Evolutionary conservation across 805 yeast genomes (phyloP).

Genomic region (Yamadazyma phyllophila): DNA sequence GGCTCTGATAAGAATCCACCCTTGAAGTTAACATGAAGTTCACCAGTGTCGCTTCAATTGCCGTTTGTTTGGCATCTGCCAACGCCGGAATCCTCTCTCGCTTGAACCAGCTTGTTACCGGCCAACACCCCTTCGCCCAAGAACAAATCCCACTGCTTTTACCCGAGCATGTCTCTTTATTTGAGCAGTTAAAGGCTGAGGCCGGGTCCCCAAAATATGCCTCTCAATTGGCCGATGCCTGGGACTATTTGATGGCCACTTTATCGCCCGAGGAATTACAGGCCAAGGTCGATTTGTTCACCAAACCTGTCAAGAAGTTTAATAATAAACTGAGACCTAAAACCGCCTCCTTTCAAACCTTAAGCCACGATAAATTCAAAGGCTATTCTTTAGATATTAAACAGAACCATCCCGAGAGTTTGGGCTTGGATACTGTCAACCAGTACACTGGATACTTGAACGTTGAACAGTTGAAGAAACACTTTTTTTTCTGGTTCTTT

Average conservation of each 20-base stretch:
- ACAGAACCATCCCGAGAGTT: conserved; percentile 31
- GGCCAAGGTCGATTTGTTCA: conserved; percentile 8
- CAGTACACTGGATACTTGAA: conserved; percentile 42
- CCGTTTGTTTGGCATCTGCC: conserved; percentile 6
- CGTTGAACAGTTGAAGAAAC: conserved; percentile 49
- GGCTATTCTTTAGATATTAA: conserved; percentile 31
- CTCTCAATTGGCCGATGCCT: conserved; percentile 12
- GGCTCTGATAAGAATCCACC: no score
- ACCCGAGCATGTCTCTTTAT: not conserved
- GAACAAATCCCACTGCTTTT: not conserved
- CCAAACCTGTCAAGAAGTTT: conserved; percentile 8
- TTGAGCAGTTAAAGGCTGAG: conserved; percentile 6
- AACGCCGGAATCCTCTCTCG: conserved; percentile 10
- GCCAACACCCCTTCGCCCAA: not conserved
- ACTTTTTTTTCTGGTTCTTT: conserved; percentile 90
- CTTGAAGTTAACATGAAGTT: no score
- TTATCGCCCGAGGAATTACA: conserved; percentile 11
- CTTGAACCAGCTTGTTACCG: conserved; percentile 7
- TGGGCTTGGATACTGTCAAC: conserved; percentile 36
- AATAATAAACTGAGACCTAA: conserved; percentile 1
- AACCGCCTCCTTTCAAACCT: conserved; percentile 17
- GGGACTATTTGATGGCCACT: conserved; percentile 16
- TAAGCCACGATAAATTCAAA: conserved; percentile 20
- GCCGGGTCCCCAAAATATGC: conserved; percentile 11
- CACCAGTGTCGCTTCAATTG: not conserved